Base-by-base conservation (phyloP, 495 filamentous ascomycete species). In the Neurospora terricola region DNA sequence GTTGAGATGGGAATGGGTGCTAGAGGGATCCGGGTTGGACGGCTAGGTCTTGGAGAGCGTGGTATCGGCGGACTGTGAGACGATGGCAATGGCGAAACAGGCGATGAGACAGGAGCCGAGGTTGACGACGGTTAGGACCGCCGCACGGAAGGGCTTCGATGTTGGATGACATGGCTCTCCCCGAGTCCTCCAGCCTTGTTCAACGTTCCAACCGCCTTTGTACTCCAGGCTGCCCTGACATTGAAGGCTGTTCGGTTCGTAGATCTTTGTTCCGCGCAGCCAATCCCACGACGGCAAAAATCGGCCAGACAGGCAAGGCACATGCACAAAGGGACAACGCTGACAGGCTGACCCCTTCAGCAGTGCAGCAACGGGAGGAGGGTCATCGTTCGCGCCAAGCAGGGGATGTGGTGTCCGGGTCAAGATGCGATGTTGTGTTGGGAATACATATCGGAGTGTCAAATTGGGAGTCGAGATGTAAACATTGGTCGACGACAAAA, bases 51-150 rank as follows among this genome's bases (percentile, higher is more conserved):
- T 43, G 16, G 7, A 43, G n/a, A 21, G 90, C 96, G 98, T 98
- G 80, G 96, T 99, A 84, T 98, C 96, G 81, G 96, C 96, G 78
- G 96, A 95, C 86, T 99, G 96, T 66, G 96, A 98, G 79, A 99
- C 91, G 82, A 97, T 78, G 80, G 96, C 96, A 76, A 96, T 96
- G 75, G 96, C 95, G 86, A 99, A 95, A 92, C 96, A 95, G 80
- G 96, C 96, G 78, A 97, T 89, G 77, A 98, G 90, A 91, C 96
- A 96, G 79, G 92, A 91, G 74, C 95, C 94, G 73, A 99, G 89
- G 89, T 99, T 99, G 87, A 94, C 89, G 81, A 82, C 86, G 76
- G 96, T 99, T 87, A 97, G 93, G 75, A 85, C 82, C 77, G 18
- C 21, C 45, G 23, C 0, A 12, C 2, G 12, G 6, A 30, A 30